phyloP scores from a whole-genome alignment of 176 grass and related monocot genomes.

The Eragrostis curvula region DNA sequence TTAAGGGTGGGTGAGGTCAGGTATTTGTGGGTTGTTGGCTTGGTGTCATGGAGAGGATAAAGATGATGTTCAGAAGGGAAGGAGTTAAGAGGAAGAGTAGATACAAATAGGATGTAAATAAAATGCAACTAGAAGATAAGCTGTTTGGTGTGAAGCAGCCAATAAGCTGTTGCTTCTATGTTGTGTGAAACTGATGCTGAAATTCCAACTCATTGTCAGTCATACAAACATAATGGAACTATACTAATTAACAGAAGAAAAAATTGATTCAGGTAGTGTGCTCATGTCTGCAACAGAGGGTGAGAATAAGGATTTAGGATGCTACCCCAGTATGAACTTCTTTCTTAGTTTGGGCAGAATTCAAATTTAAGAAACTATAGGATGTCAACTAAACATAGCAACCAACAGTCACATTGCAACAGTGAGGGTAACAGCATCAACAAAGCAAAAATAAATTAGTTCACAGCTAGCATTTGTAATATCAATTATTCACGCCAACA shows the following conservation, averaged over 20 bases:
- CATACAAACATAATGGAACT: background rate
- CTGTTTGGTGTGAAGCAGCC: background rate
- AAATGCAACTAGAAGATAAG: background rate
- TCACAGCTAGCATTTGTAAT: background rate
- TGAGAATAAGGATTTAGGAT: background rate
- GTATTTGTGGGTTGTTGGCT: background rate
- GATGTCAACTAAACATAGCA: background rate
- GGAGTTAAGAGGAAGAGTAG: background rate
- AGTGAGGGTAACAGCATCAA: background rate
- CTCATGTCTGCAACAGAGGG: background rate
- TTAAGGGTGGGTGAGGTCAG: background rate
- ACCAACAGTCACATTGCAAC: background rate
- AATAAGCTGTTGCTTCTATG: background rate
- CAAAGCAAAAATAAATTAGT: background rate
- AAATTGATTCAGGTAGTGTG: background rate
- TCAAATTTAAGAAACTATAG: constrained; percentile 17
- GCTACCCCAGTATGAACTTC: background rate
- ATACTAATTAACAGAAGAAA: background rate
- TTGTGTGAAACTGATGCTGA: background rate
- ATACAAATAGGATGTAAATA: background rate
- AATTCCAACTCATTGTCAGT: background rate
- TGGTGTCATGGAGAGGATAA: background rate
- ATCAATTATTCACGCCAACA: constrained; percentile 9
- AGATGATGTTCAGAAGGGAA: background rate
- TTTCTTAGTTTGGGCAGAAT: background rate